Percentiles rank a stretch among this genome's conserved stretches.
These are phyloP conservation scores for Trypanosoma boissoni DNA, from an alignment of 208 protist genomes.

Conservation along the genomic window DNA sequence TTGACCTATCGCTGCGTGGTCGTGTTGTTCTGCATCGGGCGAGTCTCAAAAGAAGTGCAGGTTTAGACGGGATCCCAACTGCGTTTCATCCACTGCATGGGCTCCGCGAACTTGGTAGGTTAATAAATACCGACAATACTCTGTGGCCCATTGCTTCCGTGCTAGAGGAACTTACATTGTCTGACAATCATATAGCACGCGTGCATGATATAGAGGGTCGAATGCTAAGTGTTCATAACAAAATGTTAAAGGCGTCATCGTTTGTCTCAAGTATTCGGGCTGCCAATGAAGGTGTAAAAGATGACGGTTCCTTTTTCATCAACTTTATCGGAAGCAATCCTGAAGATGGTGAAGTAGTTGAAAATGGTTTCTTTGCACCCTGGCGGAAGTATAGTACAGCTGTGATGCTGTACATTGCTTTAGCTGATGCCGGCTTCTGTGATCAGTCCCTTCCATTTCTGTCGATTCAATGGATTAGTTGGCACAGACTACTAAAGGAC, in stretches of 20 bases:
- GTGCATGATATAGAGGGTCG: conserved; percentile 24
- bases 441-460: conserved; percentile 45
- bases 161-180: conserved; percentile 19
- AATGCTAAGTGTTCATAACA: conserved; percentile 12
- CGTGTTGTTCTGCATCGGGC: not conserved
- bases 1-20: not conserved
- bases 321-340: not conserved
- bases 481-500: conserved; percentile 16
- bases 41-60: no score
- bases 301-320: conserved; percentile 19
- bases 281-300: not conserved
- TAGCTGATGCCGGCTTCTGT: conserved; percentile 49
- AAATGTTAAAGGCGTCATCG: not conserved
- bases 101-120: conserved; percentile 11
- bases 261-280: not conserved
- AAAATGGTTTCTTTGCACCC: conserved; percentile 21
- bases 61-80: no score
- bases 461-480: conserved; percentile 42
- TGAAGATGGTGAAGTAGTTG: not conserved
- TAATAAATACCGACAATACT: not conserved
- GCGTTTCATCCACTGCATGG: not conserved
- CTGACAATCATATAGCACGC: conserved; percentile 7
- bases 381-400: conserved; percentile 54
- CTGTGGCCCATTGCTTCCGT: not conserved
- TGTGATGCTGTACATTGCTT: conserved; percentile 48